Evolutionary conservation across 2,329 filamentous ascomycete species (phyloP).

Genomic region (Trichocomaceae sp.): DNA sequence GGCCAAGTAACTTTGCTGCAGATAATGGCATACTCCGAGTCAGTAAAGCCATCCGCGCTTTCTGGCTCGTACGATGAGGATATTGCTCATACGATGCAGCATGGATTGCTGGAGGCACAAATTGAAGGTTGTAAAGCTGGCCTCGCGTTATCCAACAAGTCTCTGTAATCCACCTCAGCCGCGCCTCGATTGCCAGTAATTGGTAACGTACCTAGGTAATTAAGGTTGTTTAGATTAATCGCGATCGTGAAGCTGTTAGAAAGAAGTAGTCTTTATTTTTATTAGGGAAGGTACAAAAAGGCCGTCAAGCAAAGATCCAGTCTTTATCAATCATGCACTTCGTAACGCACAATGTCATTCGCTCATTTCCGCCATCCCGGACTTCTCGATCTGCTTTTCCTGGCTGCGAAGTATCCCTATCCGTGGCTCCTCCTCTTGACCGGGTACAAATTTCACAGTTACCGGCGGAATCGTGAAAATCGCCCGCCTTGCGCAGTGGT

Average conservation of each 20-base stretch:
- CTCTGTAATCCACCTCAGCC: too few species aligned
- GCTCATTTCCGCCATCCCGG: not conserved
- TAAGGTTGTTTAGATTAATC: not conserved
- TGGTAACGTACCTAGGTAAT: too few species aligned
- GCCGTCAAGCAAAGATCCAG: not conserved
- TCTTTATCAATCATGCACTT: not conserved
- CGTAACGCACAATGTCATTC: not conserved
- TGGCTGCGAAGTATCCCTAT: not conserved
- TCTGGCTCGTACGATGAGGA: too few species aligned
- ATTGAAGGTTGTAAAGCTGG: too few species aligned
- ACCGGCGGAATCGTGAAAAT: constrained; percentile 25
- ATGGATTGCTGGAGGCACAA: too few species aligned
- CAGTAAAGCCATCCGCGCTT: too few species aligned
- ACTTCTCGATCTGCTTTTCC: not conserved
- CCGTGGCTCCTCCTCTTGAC: not conserved
- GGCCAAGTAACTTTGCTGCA: too few species aligned
- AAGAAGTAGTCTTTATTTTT: not conserved
- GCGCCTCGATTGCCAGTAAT: too few species aligned
- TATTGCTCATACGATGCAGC: too few species aligned
- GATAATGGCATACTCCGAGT: too few species aligned
- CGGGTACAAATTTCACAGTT: not conserved
- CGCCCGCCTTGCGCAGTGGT: constrained; percentile 45
- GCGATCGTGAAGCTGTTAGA: not conserved
- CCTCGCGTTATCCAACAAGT: too few species aligned
- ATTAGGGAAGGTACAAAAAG: not conserved